These are phyloP conservation scores for Puccinellia tenuiflora DNA, from an alignment of 176 grass and related monocot species.

Conservation along the genomic window DNA sequence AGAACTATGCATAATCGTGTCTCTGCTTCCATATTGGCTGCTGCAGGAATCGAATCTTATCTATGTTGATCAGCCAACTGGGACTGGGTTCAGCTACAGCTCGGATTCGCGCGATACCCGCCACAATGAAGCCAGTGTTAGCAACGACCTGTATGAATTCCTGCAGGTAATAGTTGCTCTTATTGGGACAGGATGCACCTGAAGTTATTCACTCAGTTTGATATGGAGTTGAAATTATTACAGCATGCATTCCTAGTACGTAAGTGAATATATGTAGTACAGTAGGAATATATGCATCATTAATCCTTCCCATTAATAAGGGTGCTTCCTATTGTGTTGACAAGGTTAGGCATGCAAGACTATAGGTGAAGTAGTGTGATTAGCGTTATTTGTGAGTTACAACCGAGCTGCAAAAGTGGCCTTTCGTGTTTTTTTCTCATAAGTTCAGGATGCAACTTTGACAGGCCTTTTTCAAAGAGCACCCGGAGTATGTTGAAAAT, in stretches of 20 bases:
- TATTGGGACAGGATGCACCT: not conserved
- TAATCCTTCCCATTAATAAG: not conserved
- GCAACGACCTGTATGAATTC: conserved; percentile 80
- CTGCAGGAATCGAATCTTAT: conserved; percentile 76
- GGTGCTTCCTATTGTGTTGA: not conserved
- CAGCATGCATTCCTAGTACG: not conserved
- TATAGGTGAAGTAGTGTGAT: not conserved
- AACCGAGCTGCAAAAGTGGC: not conserved
- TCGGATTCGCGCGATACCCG: conserved; percentile 63
- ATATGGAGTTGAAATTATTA: not conserved
- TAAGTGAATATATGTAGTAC: not conserved
- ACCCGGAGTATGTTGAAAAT: conserved; percentile 58
- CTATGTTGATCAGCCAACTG: conserved; percentile 89
- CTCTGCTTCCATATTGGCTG: not conserved
- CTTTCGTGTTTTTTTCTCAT: not conserved
- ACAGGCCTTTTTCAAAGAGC: conserved; percentile 71
- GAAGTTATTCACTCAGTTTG: not conserved
- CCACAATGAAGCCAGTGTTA: conserved; percentile 66
- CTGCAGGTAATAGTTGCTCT: conserved; percentile 54
- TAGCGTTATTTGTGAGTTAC: not conserved
- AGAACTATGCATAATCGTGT: not conserved
- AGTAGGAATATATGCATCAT: not conserved
- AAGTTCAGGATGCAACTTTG: not conserved
- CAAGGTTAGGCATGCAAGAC: not conserved
- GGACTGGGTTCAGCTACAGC: conserved; percentile 93